Evolutionary conservation across 2,329 filamentous ascomycete species (phyloP), one percentile per base, ranked within the genome.

Genomic region (Penicillium palitans): DNA sequence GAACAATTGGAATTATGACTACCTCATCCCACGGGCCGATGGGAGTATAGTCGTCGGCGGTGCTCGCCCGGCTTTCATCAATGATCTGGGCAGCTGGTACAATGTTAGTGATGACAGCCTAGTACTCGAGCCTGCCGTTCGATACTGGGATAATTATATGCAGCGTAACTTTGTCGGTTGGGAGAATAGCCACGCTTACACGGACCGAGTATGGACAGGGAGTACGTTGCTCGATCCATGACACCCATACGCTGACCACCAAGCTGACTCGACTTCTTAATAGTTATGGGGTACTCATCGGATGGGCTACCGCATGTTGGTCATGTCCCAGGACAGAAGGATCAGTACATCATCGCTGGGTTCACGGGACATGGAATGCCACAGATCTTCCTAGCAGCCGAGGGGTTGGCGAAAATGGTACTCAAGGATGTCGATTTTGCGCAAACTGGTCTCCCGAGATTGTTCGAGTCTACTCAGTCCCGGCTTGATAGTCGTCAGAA

Each of bases 281-380:
- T 73, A 53, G 81, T 84, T 33, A 84, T 83, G 76, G 82, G 81
- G 3, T 79, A 78, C 39, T 81, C 79, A 0, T 72, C 74, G 2
- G 82, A 84, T 66, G 78, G 77, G 2, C 67, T 79, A n/a, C 82
- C 82, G 0, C 79, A 82, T 66, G 74, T 88, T 53, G 85, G 85
- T 0, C 62, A 71, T 4, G 76, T 79, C 51, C 80, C 80, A 1
- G 74, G 71, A 3, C 69, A 70, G 45, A 62, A 72, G 5, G 78
- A 79, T 0, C 66, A 88, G 24, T 87, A 82, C 78, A 74, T 86
- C 1, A 78, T 80, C 33, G 84, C 82, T 3, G 81, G 84, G 6
- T 89, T 89, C 62, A 86, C 87, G 62, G 87, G 87, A 1, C 85
- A 89, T 69, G 85, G 86, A 0, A 89, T 88, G 87, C 86, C 86